Conservation (phyloP, 2,329 filamentous ascomycete species). For the Neurospora sp. region DNA sequence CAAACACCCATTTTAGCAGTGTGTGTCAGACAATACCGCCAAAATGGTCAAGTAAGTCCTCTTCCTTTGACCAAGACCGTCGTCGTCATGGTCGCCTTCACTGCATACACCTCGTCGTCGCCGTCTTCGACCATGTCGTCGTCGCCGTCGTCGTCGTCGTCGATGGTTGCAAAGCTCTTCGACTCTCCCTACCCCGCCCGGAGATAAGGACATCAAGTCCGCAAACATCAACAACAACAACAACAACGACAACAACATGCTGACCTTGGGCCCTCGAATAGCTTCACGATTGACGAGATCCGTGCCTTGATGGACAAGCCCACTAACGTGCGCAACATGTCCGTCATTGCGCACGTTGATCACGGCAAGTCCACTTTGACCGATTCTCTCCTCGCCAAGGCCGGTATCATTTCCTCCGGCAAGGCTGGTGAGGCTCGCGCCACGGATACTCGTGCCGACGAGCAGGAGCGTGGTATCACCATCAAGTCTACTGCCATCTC, state of each 20-base stretch:
- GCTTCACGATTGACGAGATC: constrained; percentile 98
- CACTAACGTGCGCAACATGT: constrained; percentile 81
- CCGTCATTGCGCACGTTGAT: constrained; percentile 99
- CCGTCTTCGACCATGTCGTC: constrained; percentile 6
- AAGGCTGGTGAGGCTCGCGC: constrained; percentile 95
- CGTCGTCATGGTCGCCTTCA: background rate
- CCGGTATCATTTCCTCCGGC: constrained; percentile 97
- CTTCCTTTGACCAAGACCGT: constrained; percentile 5
- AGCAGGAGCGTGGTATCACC: constrained; percentile 99
- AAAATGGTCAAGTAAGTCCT: constrained; percentile 98
- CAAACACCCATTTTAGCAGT: constrained; percentile 22
- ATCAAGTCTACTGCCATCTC: constrained; percentile 99
- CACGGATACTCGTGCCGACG: constrained; percentile 93
- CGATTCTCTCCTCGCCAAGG: constrained; percentile 97
- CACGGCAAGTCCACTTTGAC: constrained; percentile 99
- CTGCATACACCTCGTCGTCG: background rate
- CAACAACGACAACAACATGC: constrained; percentile 16
- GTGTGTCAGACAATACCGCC: constrained; percentile 55
- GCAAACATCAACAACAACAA: background rate
- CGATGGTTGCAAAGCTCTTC: constrained; percentile 1
- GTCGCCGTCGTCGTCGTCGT: background rate
- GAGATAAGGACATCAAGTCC: constrained; percentile 26
- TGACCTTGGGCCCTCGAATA: constrained; percentile 44
- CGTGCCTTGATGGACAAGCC: constrained; percentile 69
- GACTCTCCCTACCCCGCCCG: constrained; percentile 25